These are phyloP conservation scores for Castanospermum australe DNA, from an alignment of 306 rosid genomes.

Conservation along the genomic window DNA sequence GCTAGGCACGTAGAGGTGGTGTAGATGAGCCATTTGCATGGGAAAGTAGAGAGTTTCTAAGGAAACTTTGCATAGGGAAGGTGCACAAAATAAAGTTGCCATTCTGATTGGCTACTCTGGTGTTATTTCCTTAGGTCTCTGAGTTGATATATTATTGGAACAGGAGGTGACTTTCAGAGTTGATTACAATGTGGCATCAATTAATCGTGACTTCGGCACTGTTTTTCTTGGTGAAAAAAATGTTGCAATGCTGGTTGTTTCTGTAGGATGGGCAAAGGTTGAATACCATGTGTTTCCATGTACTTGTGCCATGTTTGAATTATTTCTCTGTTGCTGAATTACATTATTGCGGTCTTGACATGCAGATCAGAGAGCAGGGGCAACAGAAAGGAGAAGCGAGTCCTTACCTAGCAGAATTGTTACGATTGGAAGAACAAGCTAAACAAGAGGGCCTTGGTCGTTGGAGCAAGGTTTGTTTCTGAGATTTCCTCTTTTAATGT, in stretches of 20 bases:
- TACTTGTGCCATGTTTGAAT: background rate
- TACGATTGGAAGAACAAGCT: slow-evolving; percentile 76
- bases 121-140: background rate
- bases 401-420: slow-evolving; percentile 72
- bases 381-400: slow-evolving; percentile 83
- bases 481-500: background rate
- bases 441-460: slow-evolving; percentile 83
- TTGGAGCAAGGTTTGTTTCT: slow-evolving; percentile 75
- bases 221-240: slow-evolving; percentile 81
- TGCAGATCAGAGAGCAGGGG: slow-evolving; percentile 78
- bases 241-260: slow-evolving; percentile 73
- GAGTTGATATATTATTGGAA: slow-evolving; percentile 7
- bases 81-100: slow-evolving; percentile 23
- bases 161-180: slow-evolving; percentile 79
- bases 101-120: background rate
- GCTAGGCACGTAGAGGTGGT: slow-evolving; percentile 77
- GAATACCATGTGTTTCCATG: background rate
- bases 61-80: slow-evolving; percentile 91
- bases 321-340: background rate
- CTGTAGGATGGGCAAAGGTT: slow-evolving; percentile 97
- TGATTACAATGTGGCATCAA: slow-evolving; percentile 74
- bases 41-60: slow-evolving; percentile 82
- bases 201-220: slow-evolving; percentile 80
- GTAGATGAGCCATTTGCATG: slow-evolving; percentile 89
- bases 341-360: slow-evolving; percentile 23